Evolutionary conservation across 371 early-diverging fungal genomes (phyloP), one percentile per base, ranked within the genome.

Genomic region (Parasitella parasitica): DNA sequence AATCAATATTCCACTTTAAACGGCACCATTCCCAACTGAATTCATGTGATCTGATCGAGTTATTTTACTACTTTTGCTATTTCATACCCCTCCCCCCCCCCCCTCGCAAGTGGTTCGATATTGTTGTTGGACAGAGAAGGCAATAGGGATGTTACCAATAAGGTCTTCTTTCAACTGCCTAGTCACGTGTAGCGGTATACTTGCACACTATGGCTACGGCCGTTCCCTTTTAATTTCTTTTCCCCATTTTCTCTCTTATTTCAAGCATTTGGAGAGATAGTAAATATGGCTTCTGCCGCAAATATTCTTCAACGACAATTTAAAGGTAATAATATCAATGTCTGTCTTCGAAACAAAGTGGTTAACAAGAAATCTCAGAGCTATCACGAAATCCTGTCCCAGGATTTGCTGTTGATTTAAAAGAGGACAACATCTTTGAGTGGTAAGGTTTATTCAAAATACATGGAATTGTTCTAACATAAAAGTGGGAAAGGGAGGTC

Each of bases 401-500:
- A 57, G 89, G 90, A 20, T 91, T 91, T 67, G 85, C 81, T 20
- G 92, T 90, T 9, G 91, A 89, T 62, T 68, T 86, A 20, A 78
- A 82, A 54, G 76, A 86, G 46, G 85, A 85, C 37, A 86, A 86
- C 67, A 84, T 91, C 36, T 89, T 87, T 67, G 81, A 76, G 70
- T 83, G 84, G 39, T 55, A 39, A 38, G 16, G 28, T 24, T 32
- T 3, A 11, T n/a, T n/a, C n/a, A 4, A 32, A 8, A 46, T 67
- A 62, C 2, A 30, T 28, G 13, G 6, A 11, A 1, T 32, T 32
- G 1, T 1, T 4, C 6, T 20, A 39, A 22, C 12, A 36, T 28
- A 50, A 28, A 15, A 6, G 22, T 9, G 7, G 12, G 22, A 16
- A 55, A 84, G 86, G 94, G 91, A 91, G 64, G 87, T 95, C 46